Evolutionary conservation across 176 grass and related monocot species (phyloP).

Genomic region (Musa acuminata): DNA sequence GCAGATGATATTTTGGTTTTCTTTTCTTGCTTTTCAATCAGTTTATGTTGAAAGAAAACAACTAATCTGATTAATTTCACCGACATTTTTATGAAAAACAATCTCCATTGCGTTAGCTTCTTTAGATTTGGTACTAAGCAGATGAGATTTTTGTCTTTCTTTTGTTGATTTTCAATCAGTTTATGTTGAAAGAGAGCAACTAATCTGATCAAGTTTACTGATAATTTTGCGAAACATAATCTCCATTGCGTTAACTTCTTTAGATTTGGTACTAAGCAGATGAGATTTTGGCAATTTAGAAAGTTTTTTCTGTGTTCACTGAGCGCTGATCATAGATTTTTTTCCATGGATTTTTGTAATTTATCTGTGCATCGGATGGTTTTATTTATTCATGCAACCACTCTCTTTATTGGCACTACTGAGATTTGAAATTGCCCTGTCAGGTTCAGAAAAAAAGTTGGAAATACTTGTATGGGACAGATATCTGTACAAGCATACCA

Average conservation of each 20-base stretch:
- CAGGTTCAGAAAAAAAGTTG: neutral
- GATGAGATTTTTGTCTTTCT: neutral
- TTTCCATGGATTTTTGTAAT: neutral
- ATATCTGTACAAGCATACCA: neutral
- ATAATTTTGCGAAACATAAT: neutral
- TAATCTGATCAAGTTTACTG: neutral
- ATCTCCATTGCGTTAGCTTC: neutral
- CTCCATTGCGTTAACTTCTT: neutral
- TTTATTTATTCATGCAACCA: neutral
- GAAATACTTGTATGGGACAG: neutral
- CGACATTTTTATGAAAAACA: neutral
- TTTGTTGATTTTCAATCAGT: neutral
- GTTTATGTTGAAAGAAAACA: too few relatives aligned
- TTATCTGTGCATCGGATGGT: too few relatives aligned
- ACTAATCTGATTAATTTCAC: too few relatives aligned
- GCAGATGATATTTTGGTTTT: neutral
- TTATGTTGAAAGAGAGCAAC: too few relatives aligned
- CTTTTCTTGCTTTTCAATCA: neutral
- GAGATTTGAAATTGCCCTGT: neutral
- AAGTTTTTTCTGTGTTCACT: too few relatives aligned
- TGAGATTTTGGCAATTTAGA: neutral
- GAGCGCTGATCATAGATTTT: neutral
- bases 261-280: neutral
- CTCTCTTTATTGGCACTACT: neutral
- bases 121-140: neutral